Conservation (phyloP, 2,329 filamentous ascomycete species). For the Alternaria infectoria region DNA sequence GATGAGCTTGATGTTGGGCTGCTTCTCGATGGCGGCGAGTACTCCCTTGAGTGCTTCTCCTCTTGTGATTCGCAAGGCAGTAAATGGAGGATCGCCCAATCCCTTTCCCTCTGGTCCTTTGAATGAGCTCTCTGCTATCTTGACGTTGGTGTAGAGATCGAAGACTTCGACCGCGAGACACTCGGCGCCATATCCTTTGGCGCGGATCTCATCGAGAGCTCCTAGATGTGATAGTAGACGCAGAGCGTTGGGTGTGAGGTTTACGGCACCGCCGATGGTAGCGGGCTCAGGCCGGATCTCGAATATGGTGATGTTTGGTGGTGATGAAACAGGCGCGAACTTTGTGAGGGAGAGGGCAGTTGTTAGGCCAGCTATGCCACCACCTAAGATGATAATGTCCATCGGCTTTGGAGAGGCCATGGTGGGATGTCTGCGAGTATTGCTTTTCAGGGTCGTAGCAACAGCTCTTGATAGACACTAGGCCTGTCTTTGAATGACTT, state of each 20-base stretch:
- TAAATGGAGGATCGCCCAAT: conserved; percentile 53
- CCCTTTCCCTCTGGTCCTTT: conserved; percentile 52
- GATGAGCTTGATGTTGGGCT: conserved; percentile 50
- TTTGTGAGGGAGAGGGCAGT: conserved; percentile 54
- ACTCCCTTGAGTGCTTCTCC: conserved; percentile 54
- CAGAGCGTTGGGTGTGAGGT: conserved; percentile 67
- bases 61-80: conserved; percentile 53
- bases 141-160: conserved; percentile 51
- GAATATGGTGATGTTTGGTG: conserved; percentile 53
- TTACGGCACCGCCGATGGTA: conserved; percentile 64
- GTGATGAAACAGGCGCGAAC: conserved; percentile 46
- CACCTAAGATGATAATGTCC: conserved; percentile 40
- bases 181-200: conserved; percentile 49
- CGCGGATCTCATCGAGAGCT: conserved; percentile 53
- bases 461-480: neutral
- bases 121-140: conserved; percentile 53
- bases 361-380: conserved; percentile 43
- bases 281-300: conserved; percentile 56
- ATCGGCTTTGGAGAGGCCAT: conserved; percentile 18
- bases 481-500: neutral
- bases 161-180: conserved; percentile 55
- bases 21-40: conserved; percentile 48
- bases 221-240: conserved; percentile 60
- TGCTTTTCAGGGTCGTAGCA: neutral
- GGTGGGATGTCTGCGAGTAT: neutral